Base-by-base conservation (phyloP, 306 rosid species). In the Lupinus albus region DNA sequence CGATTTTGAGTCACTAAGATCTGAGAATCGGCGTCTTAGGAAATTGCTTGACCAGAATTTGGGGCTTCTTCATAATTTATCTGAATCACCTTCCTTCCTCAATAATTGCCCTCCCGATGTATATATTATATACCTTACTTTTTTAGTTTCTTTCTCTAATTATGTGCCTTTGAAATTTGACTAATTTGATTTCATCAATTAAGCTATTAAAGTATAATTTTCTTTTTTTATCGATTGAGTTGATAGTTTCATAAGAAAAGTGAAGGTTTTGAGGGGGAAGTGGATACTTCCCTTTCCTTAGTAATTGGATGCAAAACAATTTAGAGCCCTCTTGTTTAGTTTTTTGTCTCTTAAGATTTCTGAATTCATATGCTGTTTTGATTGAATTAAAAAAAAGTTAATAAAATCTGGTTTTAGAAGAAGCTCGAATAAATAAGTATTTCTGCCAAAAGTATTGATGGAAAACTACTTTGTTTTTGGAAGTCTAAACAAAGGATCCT, bases 81-180 rank as follows among this genome's bases (percentile, higher is more conserved):
- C 96, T 2, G 89, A 88, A 14, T 84, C 92, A 6, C 91, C 92
- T 60, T 72, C 79, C 41, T 50, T 85, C 49, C 6, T 73, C 52
- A 77, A 76, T 12, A 91, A 86, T 78, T 93, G 94, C 67, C 99
- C 99, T 67, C 85, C 90, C 18, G 99, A 93, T 84, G 99, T 78
- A 78, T 65, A 39, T 25, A 25, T 2, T 50, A 12, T 79, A 76
- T 38, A 3, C 15, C 57, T 50, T 18, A 4, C 32, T 36, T 36
- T 6, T 36, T 36, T 36, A 36, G 1, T 36, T 36, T 7, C 7
- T 62, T 42, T 39, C 59, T 20, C 54, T 32, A 49, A 28, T 53
- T 60, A 25, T n/a, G 18, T 33, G 11, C 14, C 48, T 70, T 25
- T 17, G 0, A 14, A 28, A 25, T 25, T 25, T 25, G 30, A 25